phyloP scores from a whole-genome alignment of 805 yeast species.

The Metschnikowia santaceciliae region DNA sequence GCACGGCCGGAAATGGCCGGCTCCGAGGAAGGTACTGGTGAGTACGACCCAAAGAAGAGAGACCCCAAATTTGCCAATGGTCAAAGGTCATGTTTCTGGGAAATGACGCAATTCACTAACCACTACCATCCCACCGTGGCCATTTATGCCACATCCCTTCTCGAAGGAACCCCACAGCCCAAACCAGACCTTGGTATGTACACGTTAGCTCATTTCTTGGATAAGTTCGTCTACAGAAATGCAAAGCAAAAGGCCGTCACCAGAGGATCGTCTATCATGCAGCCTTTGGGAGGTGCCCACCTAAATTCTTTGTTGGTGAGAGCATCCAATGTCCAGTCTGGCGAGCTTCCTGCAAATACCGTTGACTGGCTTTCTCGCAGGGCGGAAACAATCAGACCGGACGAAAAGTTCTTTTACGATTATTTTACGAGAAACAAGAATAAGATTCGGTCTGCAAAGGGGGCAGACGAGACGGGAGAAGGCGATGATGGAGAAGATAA shows the following conservation, averaged over 20 bases:
- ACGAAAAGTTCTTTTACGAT: conserved; percentile 83
- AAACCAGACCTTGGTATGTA: conserved; percentile 91
- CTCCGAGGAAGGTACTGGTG: conserved; percentile 18
- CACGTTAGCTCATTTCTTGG: conserved; percentile 86
- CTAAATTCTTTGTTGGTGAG: conserved; percentile 66
- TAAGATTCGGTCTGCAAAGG: conserved; percentile 24
- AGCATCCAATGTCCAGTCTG: conserved; percentile 44
- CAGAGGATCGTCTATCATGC: conserved; percentile 95
- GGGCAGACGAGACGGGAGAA: conserved; percentile 27
- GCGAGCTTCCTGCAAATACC: conserved; percentile 72
- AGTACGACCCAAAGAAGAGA: conserved; percentile 81
- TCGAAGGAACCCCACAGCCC: conserved; percentile 46
- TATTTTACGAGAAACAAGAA: conserved; percentile 65
- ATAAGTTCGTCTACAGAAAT: conserved; percentile 91
- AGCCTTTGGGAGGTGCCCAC: conserved; percentile 86
- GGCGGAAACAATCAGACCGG: conserved; percentile 69
- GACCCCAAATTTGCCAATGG: conserved; percentile 95
- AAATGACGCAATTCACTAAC: conserved; percentile 61
- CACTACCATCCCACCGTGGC: conserved; percentile 94
- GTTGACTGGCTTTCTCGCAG: conserved; percentile 75
- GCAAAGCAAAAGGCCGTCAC: conserved; percentile 70
- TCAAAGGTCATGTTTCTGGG: conserved; percentile 81
- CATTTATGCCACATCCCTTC: conserved; percentile 66
- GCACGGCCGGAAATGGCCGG: conserved; percentile 44
- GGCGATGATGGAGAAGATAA: conserved; percentile 42